Percentiles rank a stretch among this genome's conserved stretches.
Evolutionary conservation across 192 early-diverging fungal genomes (phyloP).

Genomic region (Backusella mclennaniae): DNA sequence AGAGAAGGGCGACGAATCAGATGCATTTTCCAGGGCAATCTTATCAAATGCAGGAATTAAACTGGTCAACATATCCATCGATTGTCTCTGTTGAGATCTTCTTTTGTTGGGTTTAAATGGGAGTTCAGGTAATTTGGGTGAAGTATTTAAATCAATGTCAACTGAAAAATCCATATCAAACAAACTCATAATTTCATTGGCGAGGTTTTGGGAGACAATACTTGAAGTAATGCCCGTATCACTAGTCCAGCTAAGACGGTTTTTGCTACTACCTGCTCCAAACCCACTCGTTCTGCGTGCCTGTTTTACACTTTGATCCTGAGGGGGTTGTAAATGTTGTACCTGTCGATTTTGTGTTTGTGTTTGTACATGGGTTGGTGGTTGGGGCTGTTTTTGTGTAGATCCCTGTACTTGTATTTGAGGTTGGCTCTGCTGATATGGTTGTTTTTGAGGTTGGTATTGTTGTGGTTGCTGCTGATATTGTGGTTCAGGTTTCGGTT

Average conservation of each 20-base stretch:
- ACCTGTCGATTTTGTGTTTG: not conserved
- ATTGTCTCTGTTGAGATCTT: slow-evolving; percentile 10
- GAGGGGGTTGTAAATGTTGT: not conserved
- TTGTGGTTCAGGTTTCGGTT: not conserved
- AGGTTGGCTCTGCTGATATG: not conserved
- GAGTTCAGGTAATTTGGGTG: slow-evolving; percentile 33
- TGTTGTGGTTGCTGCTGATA: not conserved
- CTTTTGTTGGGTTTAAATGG: slow-evolving; percentile 19
- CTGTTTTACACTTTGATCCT: slow-evolving; percentile 10
- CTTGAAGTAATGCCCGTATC: slow-evolving; percentile 23
- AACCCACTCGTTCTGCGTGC: slow-evolving; percentile 17
- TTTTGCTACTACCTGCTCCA: not conserved
- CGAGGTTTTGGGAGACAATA: slow-evolving; percentile 30
- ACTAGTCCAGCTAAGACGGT: slow-evolving; percentile 33
- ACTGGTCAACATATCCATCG: slow-evolving; percentile 13
- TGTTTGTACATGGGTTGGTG: not conserved
- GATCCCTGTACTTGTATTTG: not conserved
- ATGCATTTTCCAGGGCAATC: not conserved
- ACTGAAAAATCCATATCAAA: slow-evolving; percentile 44
- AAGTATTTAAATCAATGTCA: slow-evolving; percentile 24
- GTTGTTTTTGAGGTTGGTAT: not conserved
- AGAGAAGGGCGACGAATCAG: not conserved
- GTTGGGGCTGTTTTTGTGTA: not conserved
- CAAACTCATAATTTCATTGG: slow-evolving; percentile 34
- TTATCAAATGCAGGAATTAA: slow-evolving; percentile 16